phyloP scores from a whole-genome alignment of 192 early-diverging fungal genomes.

The Coemansia sp. region DNA sequence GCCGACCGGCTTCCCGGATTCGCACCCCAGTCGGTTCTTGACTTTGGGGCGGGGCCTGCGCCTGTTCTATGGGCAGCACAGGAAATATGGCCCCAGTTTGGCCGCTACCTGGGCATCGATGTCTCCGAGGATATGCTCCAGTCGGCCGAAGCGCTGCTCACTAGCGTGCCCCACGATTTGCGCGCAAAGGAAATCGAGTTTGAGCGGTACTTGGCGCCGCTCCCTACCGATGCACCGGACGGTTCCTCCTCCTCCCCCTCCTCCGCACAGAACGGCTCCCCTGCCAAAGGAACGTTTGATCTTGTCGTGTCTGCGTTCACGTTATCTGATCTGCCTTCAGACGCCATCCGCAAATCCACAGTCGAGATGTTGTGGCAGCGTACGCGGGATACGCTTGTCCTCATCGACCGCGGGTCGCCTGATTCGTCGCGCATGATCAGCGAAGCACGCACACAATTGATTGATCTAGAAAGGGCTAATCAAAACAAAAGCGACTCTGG shows the following conservation, averaged over 20 bases:
- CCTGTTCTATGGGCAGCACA: constrained; percentile 76
- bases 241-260: not conserved
- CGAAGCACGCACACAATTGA: constrained; percentile 65
- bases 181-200: constrained; percentile 28
- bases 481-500: not conserved
- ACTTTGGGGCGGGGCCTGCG: constrained; percentile 86
- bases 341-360: constrained; percentile 61
- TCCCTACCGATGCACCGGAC: not conserved
- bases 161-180: constrained; percentile 1
- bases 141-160: constrained; percentile 59
- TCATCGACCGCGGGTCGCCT: constrained; percentile 82
- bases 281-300: constrained; percentile 38
- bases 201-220: constrained; percentile 64
- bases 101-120: constrained; percentile 66
- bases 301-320: constrained; percentile 76
- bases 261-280: not conserved
- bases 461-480: constrained; percentile 37
- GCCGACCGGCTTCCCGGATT: constrained; percentile 62
- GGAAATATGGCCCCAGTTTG: constrained; percentile 56
- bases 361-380: constrained; percentile 76
- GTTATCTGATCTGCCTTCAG: constrained; percentile 69
- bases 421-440: constrained; percentile 66
- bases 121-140: constrained; percentile 75
- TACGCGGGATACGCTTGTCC: constrained; percentile 73
- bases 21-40: constrained; percentile 60